Evolutionary conservation across 1,284 basidiomycete species (phyloP), one percentile per base, ranked within the genome.

Genomic region (Ceratobasidium sp.): DNA sequence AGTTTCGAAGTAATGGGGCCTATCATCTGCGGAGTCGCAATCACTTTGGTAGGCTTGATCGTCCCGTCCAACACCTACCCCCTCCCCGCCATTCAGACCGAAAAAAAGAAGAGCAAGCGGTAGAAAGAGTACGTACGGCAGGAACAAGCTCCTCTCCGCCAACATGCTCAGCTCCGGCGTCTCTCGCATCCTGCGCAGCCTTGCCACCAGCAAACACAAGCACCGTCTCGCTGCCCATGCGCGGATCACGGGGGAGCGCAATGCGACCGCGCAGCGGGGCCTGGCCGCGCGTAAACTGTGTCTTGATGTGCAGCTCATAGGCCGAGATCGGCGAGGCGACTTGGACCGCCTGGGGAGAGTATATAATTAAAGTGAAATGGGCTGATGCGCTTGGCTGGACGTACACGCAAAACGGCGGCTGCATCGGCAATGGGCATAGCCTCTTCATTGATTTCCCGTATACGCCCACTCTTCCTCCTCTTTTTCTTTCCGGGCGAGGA

Each of bases 141-240:
- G 93, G 91, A 73, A 94, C 88, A 14, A 98, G 84, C 79, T 98
- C 95, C 54, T 88, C 85, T 16, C 92, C 94, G 66, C 96, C 96
- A 41, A 97, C 92, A 77, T 92, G 88, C 76, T 94, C 89, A 1
- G 94, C 95, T 7, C 95, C 95, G 8, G 93, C 93, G 65, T 85
- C 88, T 81, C 86, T 89, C 0, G 94, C 94, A 58, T 94, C 92
- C 19, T 92, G 89, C 14, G 90, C 90, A 76, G 88, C 85, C 74
- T 88, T 84, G 16, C 92, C 92, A 78, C 95, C 92, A 6, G 94
- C 94, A 79, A 98, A 96, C 29, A 96, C 94, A 37, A 96, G 85
- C 64, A 98, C 90, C 69, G 87, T 89, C 76, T 93, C 91, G 78
- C 91, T 89, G 49, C 87, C 82, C 64, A 87, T 82, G 79, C 94